Conservation (phyloP, 441 rosid species). For the Biscutella laevigata region DNA sequence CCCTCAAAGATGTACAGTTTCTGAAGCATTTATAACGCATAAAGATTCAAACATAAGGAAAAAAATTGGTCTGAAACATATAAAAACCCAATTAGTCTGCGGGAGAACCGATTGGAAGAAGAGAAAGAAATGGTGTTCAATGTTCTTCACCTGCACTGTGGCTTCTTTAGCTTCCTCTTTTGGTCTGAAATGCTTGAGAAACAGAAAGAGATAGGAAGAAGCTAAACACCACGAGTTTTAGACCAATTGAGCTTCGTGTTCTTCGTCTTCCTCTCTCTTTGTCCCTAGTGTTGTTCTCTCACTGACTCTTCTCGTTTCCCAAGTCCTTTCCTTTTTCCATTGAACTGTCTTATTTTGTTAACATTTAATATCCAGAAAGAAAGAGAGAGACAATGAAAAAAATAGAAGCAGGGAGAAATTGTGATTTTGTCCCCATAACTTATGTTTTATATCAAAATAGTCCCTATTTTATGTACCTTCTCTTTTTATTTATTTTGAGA, state of each 20-base stretch:
- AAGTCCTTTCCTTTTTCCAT: slow-evolving; percentile 8
- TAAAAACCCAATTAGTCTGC: not conserved
- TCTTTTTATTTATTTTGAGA: no score
- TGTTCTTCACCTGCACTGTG: slow-evolving; percentile 19
- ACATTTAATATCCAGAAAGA: slow-evolving; percentile 22
- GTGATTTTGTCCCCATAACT: slow-evolving; percentile 9
- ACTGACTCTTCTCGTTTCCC: slow-evolving; percentile 28
- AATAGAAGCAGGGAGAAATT: not conserved
- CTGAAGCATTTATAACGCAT: not conserved
- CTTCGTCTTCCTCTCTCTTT: slow-evolving; percentile 14
- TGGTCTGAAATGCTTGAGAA: not conserved
- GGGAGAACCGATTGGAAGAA: not conserved
- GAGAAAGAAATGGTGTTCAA: not conserved
- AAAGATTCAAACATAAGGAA: not conserved
- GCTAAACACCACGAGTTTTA: not conserved
- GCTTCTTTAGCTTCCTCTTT: slow-evolving; percentile 19
- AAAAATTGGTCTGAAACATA: not conserved
- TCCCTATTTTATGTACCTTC: not conserved
- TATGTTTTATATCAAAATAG: slow-evolving; percentile 1
- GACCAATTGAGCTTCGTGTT: slow-evolving; percentile 12
- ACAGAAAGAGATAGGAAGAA: slow-evolving; percentile 21
- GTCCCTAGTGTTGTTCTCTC: slow-evolving; percentile 24
- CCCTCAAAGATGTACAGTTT: not conserved
- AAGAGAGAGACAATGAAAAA: not conserved
- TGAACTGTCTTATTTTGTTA: slow-evolving; percentile 25